A percentile compares a stretch with the other conserved stretches of the same genome.
These are phyloP conservation scores for Fagus sylvatica DNA, from an alignment of 306 rosid species.

Conservation along the genomic window DNA sequence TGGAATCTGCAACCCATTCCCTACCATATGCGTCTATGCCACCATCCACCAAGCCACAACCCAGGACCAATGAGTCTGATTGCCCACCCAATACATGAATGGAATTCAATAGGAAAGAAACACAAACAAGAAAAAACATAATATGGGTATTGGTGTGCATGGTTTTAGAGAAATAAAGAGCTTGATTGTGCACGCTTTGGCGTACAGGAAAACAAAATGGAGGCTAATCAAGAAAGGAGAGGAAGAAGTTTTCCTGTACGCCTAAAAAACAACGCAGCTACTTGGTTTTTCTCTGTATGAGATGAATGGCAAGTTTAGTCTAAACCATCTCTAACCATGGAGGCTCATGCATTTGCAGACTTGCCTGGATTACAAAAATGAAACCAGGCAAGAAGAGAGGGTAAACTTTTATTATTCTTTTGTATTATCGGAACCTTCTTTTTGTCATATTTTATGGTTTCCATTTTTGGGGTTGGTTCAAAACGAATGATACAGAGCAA, in stretches of 20 bases:
- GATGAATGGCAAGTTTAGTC: neutral
- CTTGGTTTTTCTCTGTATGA: too few species aligned
- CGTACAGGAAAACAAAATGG: constrained; percentile 43
- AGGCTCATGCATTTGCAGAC: neutral
- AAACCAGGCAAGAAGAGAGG: constrained; percentile 4
- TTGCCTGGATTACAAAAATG: neutral
- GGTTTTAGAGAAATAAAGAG: neutral
- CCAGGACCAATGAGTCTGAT: constrained; percentile 33
- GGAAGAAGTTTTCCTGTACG: constrained; percentile 36
- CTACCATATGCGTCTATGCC: constrained; percentile 43
- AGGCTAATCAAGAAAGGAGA: neutral
- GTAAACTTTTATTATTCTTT: neutral
- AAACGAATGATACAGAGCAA: too few species aligned
- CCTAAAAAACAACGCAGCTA: neutral
- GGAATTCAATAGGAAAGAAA: constrained; percentile 23
- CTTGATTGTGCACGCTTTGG: constrained; percentile 7
- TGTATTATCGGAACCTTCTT: neutral
- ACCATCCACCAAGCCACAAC: constrained; percentile 34
- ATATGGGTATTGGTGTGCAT: constrained; percentile 12
- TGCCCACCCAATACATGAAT: constrained; percentile 17
- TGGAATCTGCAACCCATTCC: constrained; percentile 45
- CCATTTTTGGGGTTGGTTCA: neutral
- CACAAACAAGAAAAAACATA: constrained; percentile 22
- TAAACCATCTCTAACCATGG: neutral
- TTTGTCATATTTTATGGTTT: neutral